Evolutionary conservation across 257 asterid species (phyloP), one percentile per base, ranked within the genome.

Genomic region (Penstemon davidsonii): DNA sequence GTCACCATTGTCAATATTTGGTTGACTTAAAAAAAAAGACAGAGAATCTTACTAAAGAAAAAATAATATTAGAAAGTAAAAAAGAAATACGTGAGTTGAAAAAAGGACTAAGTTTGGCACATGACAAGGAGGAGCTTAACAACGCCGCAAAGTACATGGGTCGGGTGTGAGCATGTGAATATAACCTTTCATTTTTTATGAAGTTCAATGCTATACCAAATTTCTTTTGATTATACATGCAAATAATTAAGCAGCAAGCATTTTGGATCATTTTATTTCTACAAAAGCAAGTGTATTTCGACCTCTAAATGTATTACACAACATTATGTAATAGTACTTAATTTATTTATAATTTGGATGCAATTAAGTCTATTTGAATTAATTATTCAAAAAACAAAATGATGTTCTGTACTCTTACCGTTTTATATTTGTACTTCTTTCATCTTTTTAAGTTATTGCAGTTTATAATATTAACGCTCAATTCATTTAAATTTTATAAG

Each of bases 81-180:
- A 8, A 15, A 15, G 33, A 46, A 6, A 46, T 46, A 5, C 0
- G 39, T 13, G 37, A 56, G 51, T 58, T 58, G 76, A 15, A 45
- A 39, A 60, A 51, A 55, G 60, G 18, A 57, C 64, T 73, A 70
- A 57, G 49, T 70, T 51, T 64, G 60, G 69, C 74, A 70, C 70
- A 64, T 73, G 80, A 76, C 67, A 8, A n/a, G n/a, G 42, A 18
- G 5, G 79, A 70, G 66, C 75, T 52, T 67, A 72, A 78, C 72
- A 67, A 70, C 70, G 80, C 80, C 80, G 86, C 73, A 78, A 76
- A 73, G 83, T 55, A 63, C 73, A 68, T 70, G 66, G 76, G 80
- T 81, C 69, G 64, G 81, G 77, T 78, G 74, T 57, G 45, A 41
- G 71, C 83, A 81, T 82, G 84, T 76, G 82, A 68, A 7, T 54